phyloP scores from a whole-genome alignment of 371 early-diverging fungal species.

The Capniomyces stellatus region DNA sequence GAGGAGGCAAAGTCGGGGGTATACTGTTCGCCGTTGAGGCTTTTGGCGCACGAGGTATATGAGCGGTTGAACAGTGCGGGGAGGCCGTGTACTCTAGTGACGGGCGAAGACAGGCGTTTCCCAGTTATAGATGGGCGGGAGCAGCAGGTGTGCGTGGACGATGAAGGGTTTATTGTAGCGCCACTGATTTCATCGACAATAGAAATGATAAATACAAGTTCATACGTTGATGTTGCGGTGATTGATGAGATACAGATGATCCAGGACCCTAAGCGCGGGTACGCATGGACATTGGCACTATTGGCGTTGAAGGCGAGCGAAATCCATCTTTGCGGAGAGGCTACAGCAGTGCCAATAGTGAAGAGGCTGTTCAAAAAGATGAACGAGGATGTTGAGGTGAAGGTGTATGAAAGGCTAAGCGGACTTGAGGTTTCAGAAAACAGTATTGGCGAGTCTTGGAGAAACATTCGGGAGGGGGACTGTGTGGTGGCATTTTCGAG shows the following conservation, averaged over 20 bases:
- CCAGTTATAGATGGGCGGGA: constrained; percentile 20
- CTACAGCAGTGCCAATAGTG: constrained; percentile 66
- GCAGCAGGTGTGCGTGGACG: constrained; percentile 10
- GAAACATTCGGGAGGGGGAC: constrained; percentile 55
- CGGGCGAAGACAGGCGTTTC: constrained; percentile 68
- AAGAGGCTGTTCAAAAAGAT: constrained; percentile 43
- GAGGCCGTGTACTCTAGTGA: constrained; percentile 61
- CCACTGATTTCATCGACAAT: constrained; percentile 57
- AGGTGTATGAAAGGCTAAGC: constrained; percentile 61
- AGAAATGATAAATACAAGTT: constrained; percentile 57
- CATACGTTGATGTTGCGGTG: constrained; percentile 66
- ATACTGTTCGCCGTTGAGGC: constrained; percentile 82
- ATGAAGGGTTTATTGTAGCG: constrained; percentile 16
- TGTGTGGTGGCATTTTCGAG: constrained; percentile 80
- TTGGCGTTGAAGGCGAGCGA: constrained; percentile 65
- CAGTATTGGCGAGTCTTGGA: constrained; percentile 36
- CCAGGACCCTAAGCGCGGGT: constrained; percentile 66
- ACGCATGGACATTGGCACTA: constrained; percentile 90
- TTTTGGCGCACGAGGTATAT: constrained; percentile 87
- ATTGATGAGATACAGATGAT: constrained; percentile 96
- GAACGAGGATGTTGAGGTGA: constrained; percentile 62
- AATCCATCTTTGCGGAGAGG: constrained; percentile 88
- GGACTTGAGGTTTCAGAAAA: constrained; percentile 32
- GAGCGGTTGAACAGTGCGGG: constrained; percentile 58
- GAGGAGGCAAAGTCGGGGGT: constrained; percentile 41